Conservation (phyloP, 1,284 basidiomycete species). For the Ganoderma boninense region DNA sequence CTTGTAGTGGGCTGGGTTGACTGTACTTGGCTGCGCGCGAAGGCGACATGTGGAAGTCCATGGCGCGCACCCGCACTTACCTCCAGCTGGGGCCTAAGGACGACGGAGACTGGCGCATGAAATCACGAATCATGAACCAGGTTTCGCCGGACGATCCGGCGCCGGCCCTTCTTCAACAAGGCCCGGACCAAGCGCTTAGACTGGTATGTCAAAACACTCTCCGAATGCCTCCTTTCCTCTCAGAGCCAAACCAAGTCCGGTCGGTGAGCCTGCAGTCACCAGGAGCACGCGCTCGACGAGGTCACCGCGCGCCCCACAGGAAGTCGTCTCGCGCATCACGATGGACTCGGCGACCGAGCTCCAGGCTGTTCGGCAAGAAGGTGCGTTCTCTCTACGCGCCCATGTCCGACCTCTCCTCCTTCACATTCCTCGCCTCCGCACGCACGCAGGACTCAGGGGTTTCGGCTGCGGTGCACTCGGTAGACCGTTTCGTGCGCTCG, state of each 20-base stretch:
- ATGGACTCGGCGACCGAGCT: constrained; percentile 51
- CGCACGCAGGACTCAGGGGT: too few species aligned
- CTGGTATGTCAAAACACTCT: too few species aligned
- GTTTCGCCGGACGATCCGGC: constrained; percentile 58
- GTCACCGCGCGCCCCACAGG: constrained; percentile 47
- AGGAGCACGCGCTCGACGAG: constrained; percentile 38
- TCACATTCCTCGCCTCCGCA: neutral
- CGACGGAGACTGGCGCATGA: too few species aligned
- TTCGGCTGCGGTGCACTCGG: constrained; percentile 31
- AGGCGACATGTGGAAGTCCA: constrained; percentile 45
- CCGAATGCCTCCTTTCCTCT: too few species aligned
- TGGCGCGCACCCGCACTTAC: neutral
- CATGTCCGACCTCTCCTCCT: constrained; percentile 29
- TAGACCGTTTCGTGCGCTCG: constrained; percentile 40
- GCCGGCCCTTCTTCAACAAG: constrained; percentile 60
- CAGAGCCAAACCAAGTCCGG: too few species aligned
- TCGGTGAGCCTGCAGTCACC: too few species aligned
- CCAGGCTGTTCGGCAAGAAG: constrained; percentile 45
- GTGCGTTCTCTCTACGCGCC: constrained; percentile 43
- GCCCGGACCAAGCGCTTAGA: constrained; percentile 60
- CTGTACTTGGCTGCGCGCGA: too few species aligned
- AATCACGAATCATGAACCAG: too few species aligned
- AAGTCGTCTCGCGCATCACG: constrained; percentile 47
- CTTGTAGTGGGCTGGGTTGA: neutral
- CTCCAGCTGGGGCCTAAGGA: too few species aligned